Conservation (phyloP, 257 asterid genomes). For the Primulina tabacum region DNA sequence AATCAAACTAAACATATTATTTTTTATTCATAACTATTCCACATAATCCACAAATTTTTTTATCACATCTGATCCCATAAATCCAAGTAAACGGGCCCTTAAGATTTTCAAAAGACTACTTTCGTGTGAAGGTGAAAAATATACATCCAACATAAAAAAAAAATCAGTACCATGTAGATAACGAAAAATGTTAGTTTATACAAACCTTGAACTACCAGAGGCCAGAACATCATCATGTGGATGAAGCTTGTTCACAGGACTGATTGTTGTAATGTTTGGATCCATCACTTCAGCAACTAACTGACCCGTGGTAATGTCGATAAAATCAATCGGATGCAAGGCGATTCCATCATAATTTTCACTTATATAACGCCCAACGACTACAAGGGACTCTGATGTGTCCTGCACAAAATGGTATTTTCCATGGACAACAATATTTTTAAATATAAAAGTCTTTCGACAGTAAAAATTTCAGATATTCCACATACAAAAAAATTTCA, state of each 20-base stretch:
- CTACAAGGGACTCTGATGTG: slow-evolving; percentile 79
- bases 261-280: slow-evolving; percentile 88
- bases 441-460: slow-evolving; percentile 6
- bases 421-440: slow-evolving; percentile 1
- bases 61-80: too few species aligned
- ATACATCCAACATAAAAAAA: neutral
- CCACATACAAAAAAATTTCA: slow-evolving; percentile 18
- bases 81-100: too few species aligned
- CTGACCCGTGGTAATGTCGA: slow-evolving; percentile 79
- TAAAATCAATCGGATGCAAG: slow-evolving; percentile 90
- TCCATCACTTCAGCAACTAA: slow-evolving; percentile 88
- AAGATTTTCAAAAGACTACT: too few species aligned
- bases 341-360: slow-evolving; percentile 88
- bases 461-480: neutral
- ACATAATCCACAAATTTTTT: too few species aligned
- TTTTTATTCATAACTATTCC: too few species aligned
- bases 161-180: neutral
- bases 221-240: slow-evolving; percentile 92
- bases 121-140: too few species aligned
- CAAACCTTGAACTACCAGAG: slow-evolving; percentile 93
- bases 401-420: slow-evolving; percentile 50
- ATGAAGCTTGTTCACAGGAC: slow-evolving; percentile 93
- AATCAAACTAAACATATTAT: too few species aligned
- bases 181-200: slow-evolving; percentile 5
- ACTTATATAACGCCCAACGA: slow-evolving; percentile 92